Conservation (phyloP, 371 early-diverging fungal species). For the Batkoa obscura region DNA sequence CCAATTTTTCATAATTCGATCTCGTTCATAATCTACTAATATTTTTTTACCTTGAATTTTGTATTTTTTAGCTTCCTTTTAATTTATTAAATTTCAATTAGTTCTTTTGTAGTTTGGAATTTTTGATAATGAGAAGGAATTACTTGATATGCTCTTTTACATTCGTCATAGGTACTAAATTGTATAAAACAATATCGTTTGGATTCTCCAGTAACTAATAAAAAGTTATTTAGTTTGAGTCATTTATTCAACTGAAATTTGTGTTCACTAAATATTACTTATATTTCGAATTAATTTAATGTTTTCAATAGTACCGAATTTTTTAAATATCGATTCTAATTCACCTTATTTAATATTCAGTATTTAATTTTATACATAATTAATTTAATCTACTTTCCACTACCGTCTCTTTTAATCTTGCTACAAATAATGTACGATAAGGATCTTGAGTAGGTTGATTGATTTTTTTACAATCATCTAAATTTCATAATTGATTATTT, state of each 20-base stretch:
- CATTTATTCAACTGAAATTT: neutral
- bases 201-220: neutral
- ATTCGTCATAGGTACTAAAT: neutral
- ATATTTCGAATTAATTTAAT: neutral
- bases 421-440: neutral
- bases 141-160: neutral
- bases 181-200: neutral
- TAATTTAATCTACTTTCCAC: neutral
- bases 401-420: neutral
- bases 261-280: neutral
- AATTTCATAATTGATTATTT: no score
- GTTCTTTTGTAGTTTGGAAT: no score
- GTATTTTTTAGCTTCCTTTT: constrained; percentile 13
- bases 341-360: no score
- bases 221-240: neutral
- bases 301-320: neutral
- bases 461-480: no score
- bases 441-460: neutral
- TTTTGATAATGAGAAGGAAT: neutral
- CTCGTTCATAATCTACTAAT: constrained; percentile 34
- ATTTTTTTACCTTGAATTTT: constrained; percentile 21
- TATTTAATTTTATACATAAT: no score
- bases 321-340: neutral
- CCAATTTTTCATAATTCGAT: constrained; percentile 30
- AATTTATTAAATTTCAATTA: neutral